Evolutionary conservation across 345 rosid species (phyloP).

Genomic region (Acer saccharum): DNA sequence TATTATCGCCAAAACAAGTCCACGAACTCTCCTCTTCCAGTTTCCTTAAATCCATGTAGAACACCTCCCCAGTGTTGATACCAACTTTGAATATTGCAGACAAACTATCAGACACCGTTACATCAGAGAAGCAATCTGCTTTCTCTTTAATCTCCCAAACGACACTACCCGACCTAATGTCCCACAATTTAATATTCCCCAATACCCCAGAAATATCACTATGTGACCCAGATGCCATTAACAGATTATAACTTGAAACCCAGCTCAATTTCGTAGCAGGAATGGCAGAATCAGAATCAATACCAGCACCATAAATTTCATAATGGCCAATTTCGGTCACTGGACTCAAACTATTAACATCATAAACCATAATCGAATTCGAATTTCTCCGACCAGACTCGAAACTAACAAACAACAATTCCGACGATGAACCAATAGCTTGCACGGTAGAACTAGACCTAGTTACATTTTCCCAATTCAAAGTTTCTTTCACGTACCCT

Average conservation of each 20-base stretch:
- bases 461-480: constrained; percentile 74
- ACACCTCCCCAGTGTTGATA: constrained; percentile 73
- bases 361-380: constrained; percentile 81
- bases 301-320: constrained; percentile 70
- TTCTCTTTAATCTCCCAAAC: constrained; percentile 80
- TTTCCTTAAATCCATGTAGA: constrained; percentile 62
- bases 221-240: constrained; percentile 93
- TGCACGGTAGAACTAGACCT: constrained; percentile 82
- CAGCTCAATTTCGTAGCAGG: constrained; percentile 84
- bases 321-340: constrained; percentile 70
- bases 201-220: constrained; percentile 75
- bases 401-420: constrained; percentile 75
- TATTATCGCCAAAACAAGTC: constrained; percentile 61
- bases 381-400: constrained; percentile 91
- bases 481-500: constrained; percentile 56
- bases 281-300: constrained; percentile 62
- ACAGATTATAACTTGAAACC: constrained; percentile 55
- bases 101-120: constrained; percentile 68
- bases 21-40: constrained; percentile 53
- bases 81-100: constrained; percentile 78
- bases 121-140: constrained; percentile 83
- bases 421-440: constrained; percentile 69
- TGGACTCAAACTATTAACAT: constrained; percentile 55
- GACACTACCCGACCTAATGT: constrained; percentile 67
- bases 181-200: constrained; percentile 81